Percentiles rank a stretch among this genome's conserved stretches.
phyloP scores from a whole-genome alignment of 2,329 filamentous ascomycete species.

The Didymella pinodella region DNA sequence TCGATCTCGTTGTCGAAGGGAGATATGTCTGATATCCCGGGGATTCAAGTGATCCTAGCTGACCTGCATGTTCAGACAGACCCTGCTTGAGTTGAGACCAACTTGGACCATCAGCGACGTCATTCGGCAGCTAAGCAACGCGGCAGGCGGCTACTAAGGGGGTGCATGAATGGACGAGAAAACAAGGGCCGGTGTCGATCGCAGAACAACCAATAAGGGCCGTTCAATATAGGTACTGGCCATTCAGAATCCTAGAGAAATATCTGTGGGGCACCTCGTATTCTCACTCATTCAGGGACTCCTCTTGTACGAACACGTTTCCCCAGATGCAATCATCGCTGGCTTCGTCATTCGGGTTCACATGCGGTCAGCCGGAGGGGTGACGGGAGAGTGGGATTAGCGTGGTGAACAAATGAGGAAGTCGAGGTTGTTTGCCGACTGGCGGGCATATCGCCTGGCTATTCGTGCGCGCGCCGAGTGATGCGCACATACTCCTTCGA shows the following conservation, averaged over 20 bases:
- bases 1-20: background rate
- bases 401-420: background rate
- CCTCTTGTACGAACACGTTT: background rate
- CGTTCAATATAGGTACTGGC: no score
- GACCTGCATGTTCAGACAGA: constrained; percentile 1
- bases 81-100: constrained; percentile 5
- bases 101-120: background rate
- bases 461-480: background rate
- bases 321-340: constrained; percentile 9
- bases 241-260: no score
- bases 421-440: background rate
- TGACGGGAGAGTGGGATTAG: background rate
- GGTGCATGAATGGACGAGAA: no score
- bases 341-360: constrained; percentile 5
- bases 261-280: no score
- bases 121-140: constrained; percentile 5
- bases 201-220: no score
- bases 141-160: background rate
- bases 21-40: background rate
- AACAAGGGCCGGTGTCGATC: no score
- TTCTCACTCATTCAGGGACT: no score
- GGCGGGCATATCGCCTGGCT: constrained; percentile 3
- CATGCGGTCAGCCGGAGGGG: background rate
- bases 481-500: background rate
- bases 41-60: constrained; percentile 8